phyloP scores from a whole-genome alignment of 495 filamentous ascomycete species.

The Hypoxylon fuscum region DNA sequence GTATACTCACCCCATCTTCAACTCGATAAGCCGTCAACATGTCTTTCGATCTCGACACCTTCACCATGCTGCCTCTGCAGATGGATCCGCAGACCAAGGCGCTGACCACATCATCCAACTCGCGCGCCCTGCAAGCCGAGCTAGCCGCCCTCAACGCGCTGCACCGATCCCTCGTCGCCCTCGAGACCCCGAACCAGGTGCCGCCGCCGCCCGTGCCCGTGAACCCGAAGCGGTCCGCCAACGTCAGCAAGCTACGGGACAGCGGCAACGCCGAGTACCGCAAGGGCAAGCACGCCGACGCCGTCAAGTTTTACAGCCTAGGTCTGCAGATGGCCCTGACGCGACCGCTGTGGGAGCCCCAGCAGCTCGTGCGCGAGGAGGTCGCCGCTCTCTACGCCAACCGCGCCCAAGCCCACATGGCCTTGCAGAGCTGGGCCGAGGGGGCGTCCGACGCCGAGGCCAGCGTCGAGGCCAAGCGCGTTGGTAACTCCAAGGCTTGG shows the following conservation, averaged over 20 bases:
- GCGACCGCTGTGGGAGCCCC: slow-evolving; percentile 87
- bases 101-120: slow-evolving; percentile 49
- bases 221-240: slow-evolving; percentile 84
- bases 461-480: slow-evolving; percentile 87
- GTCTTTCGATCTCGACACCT: slow-evolving; percentile 73
- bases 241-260: slow-evolving; percentile 91
- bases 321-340: slow-evolving; percentile 87
- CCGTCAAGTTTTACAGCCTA: slow-evolving; percentile 80
- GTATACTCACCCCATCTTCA: too few species aligned
- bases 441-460: slow-evolving; percentile 82
- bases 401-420: slow-evolving; percentile 90
- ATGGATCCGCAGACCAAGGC: slow-evolving; percentile 83
- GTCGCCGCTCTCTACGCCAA: slow-evolving; percentile 80
- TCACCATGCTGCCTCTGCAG: slow-evolving; percentile 80
- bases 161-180: slow-evolving; percentile 72
- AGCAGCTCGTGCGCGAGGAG: slow-evolving; percentile 83
- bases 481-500: slow-evolving; percentile 93
- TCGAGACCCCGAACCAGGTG: slow-evolving; percentile 61
- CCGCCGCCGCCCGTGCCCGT: slow-evolving; percentile 83
- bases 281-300: slow-evolving; percentile 76
- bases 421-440: slow-evolving; percentile 78
- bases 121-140: slow-evolving; percentile 66
- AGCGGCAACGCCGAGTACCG: slow-evolving; percentile 82
- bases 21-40: slow-evolving; percentile 46
- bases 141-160: slow-evolving; percentile 76